Conservation (phyloP, 805 yeast species). For the Lachancea cidri region DNA sequence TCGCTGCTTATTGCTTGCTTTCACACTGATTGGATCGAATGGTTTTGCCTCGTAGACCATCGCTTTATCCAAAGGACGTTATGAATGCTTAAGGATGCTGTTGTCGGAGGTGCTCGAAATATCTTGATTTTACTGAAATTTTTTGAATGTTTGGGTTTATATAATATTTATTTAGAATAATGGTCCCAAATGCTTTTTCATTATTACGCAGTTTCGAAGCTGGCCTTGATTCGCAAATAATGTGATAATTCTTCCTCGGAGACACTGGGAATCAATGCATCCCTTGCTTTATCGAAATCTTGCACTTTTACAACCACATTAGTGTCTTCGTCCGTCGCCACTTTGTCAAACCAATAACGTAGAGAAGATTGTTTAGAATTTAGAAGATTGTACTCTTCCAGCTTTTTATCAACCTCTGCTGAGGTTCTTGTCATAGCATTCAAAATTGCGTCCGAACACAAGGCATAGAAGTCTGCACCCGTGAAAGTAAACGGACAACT, state of each 20-base stretch:
- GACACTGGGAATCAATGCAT: conserved; percentile 75
- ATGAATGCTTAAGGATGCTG: not conserved
- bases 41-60: conserved; percentile 53
- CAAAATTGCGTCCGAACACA: conserved; percentile 92
- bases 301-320: conserved; percentile 60
- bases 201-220: conserved; percentile 52
- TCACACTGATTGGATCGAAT: conserved; percentile 56
- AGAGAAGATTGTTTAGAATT: conserved; percentile 49
- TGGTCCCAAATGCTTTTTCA: no score
- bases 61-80: no score
- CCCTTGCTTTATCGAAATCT: conserved; percentile 75
- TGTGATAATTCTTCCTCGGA: conserved; percentile 83
- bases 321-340: conserved; percentile 61
- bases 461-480: conserved; percentile 96
- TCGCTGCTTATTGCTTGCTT: conserved; percentile 45
- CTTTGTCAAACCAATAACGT: conserved; percentile 87
- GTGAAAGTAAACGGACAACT: conserved; percentile 86
- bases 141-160: not conserved
- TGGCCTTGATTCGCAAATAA: conserved; percentile 70
- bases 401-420: conserved; percentile 60
- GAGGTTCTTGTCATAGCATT: conserved; percentile 95
- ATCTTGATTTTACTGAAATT: not conserved
- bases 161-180: no score
- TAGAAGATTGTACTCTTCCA: conserved; percentile 45
- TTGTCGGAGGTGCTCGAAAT: not conserved